Base-by-base conservation (phyloP, 805 yeast genomes). In the Saccharomycopsis vini region DNA sequence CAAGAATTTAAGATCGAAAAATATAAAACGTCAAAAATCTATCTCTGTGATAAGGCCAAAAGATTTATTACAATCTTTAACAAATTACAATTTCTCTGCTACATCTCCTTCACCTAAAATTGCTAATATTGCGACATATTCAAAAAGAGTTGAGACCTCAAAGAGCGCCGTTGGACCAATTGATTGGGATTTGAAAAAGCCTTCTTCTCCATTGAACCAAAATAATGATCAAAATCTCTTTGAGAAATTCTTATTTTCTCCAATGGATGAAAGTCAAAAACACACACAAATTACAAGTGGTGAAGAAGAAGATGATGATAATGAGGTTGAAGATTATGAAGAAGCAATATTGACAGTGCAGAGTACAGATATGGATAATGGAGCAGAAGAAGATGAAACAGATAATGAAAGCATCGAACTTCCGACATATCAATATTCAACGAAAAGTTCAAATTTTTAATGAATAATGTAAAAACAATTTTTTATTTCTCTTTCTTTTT, bases 121-220 rank as follows among this genome's bases (percentile, higher is more conserved):
- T n/a, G n/a, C n/a, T n/a, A n/a, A n/a, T n/a, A n/a, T n/a, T n/a
- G n/a, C n/a, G n/a, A n/a, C n/a, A n/a, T n/a, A n/a, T n/a, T n/a
- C n/a, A n/a, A n/a, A n/a, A n/a, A n/a, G n/a, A n/a, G n/a, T n/a
- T n/a, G n/a, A n/a, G n/a, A n/a, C n/a, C n/a, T n/a, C n/a, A n/a
- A n/a, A n/a, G n/a, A n/a, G n/a, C n/a, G n/a, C 13, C 13, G 24
- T 38, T 38, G 41, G 35, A 5, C 41, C 41, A 26, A 26, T 38
- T 2, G 41, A 38, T 30, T 38, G 41, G 41, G 23, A 29, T n/a
- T 9, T 28, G 24, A 38, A 18, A 13, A 38, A 20, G 2, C 22
- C 41, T n/a, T 13, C 6, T 4, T 38, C 41, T 15, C 41, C 41
- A 13, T 20, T 38, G 18, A 22, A 21, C 9, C 15, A 33, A 9